Conservation (phyloP, 2,329 filamentous ascomycete genomes). For the Geoglossum cookeanum region DNA sequence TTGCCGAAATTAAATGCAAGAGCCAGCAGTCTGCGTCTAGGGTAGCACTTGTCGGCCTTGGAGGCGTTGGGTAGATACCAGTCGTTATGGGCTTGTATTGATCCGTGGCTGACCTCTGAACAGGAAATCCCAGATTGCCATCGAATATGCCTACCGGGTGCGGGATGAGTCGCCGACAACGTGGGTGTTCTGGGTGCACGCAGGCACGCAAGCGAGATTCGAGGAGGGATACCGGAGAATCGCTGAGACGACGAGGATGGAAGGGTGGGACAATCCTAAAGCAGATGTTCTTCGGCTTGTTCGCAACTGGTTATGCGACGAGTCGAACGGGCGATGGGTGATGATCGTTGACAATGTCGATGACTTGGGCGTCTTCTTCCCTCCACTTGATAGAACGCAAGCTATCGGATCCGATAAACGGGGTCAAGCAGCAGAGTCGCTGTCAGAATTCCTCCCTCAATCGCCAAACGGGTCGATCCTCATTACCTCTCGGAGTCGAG, state of each 20-base stretch:
- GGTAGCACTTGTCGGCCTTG: conserved; percentile 9
- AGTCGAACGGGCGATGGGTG: conserved; percentile 7
- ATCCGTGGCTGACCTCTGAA: not conserved
- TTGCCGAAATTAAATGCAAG: conserved; percentile 7
- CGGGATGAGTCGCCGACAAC: conserved; percentile 3
- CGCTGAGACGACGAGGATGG: conserved; percentile 6
- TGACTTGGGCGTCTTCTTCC: conserved; percentile 6
- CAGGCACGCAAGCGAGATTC: conserved; percentile 5
- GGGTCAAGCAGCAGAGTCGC: conserved; percentile 22
- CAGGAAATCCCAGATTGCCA: conserved; percentile 11
- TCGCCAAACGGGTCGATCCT: conserved; percentile 13
- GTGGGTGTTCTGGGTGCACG: conserved; percentile 11
- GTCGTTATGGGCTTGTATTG: too few relatives aligned
- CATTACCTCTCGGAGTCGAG: too few relatives aligned
- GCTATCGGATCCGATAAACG: conserved; percentile 11
- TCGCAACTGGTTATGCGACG: conserved; percentile 3
- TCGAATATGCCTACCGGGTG: conserved; percentile 9
- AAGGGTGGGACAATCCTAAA: conserved; percentile 6
- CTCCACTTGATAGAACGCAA: not conserved
- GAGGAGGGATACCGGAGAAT: conserved; percentile 9
- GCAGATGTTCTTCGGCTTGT: conserved; percentile 5
- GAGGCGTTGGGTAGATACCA: conserved; percentile 9
- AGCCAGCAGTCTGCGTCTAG: not conserved
- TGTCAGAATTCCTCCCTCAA: conserved; percentile 8
- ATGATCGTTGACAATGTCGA: conserved; percentile 13